Evolutionary conservation across 2,329 filamentous ascomycete species (phyloP).

Genomic region (Xylaria sp.): DNA sequence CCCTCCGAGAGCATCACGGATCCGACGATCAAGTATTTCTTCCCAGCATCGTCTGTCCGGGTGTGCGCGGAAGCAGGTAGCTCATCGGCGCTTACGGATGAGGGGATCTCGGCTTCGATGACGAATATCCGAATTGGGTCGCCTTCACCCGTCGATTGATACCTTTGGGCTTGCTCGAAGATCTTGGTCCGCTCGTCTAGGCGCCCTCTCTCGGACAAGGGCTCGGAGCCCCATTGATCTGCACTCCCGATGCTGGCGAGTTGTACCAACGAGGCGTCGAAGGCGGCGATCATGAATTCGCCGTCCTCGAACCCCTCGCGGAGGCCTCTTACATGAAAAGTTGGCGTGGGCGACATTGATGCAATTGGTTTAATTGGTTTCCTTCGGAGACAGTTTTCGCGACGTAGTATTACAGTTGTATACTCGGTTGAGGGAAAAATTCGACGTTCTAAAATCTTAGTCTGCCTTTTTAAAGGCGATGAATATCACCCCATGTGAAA

Average conservation of each 20-base stretch:
- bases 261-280: conserved; percentile 33
- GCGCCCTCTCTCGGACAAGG: conserved; percentile 23
- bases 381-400: background rate
- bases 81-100: background rate
- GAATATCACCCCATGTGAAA: background rate
- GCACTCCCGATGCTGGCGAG: conserved; percentile 37
- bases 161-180: conserved; percentile 20
- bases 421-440: background rate
- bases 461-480: background rate
- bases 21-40: conserved; percentile 29
- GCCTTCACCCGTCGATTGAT: conserved; percentile 27
- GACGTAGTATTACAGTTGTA: background rate
- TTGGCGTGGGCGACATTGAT: conserved; percentile 20
- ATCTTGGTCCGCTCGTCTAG: conserved; percentile 7
- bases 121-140: conserved; percentile 33
- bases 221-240: conserved; percentile 34
- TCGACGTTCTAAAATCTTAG: background rate
- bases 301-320: conserved; percentile 22
- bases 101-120: conserved; percentile 33
- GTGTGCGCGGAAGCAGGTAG: conserved; percentile 18
- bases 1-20: conserved; percentile 29
- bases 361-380: background rate
- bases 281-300: conserved; percentile 35
- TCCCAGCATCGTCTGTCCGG: conserved; percentile 25
- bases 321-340: conserved; percentile 30